Base-by-base conservation (phyloP, 768 basidiomycete genomes). In the Cystobasidium tubakii region DNA sequence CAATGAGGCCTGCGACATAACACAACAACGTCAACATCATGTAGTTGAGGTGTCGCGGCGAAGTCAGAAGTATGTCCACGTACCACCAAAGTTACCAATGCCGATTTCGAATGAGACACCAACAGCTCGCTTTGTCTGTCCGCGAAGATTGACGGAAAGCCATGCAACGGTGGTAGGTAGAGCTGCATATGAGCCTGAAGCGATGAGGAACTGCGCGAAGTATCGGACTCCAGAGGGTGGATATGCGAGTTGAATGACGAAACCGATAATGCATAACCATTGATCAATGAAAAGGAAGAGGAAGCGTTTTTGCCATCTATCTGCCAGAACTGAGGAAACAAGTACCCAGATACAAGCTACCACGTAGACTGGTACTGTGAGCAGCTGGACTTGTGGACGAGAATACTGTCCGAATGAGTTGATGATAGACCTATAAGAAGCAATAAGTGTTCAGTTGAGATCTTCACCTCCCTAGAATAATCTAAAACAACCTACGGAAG, bases 351-450 rank as follows among this genome's bases (percentile, higher is more conserved):
- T 29, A 66, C 67, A 77, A 0, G 78, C 78, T 50, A 74, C 62
- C 17, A 71, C 50, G 44, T 77, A 79, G 55, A 77, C 74, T 6
- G 77, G 78, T 0, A 78, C 76, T 1, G 76, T 76, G 13, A 78
- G 62, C 27, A 78, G 76, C 76, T 76, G 78, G 13, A 77, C 72
- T 66, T 77, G 76, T 0, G 77, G 75, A 0, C 77, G 71, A 0
- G 73, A 64, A 66, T 73, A 79, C 23, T 25, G 21, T 4, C 77
- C 77, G 46, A 77, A 76, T 0, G 60, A n/a, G 34, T 72, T 64
- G 67, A 71, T 54, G 69, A 54, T 53, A 19, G 43, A 42, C n/a
- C 57, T 62, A 19, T 2, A 23, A 15, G n/a, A 3, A 50, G 46
- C 3, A 50, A 4, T 21, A 62, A 1, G 27, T 43, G 1, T 15